A percentile compares a stretch with the other conserved stretches of the same genome.
Evolutionary conservation across 208 protist genomes (phyloP).

Genomic region (Blechomonas ayalai): DNA sequence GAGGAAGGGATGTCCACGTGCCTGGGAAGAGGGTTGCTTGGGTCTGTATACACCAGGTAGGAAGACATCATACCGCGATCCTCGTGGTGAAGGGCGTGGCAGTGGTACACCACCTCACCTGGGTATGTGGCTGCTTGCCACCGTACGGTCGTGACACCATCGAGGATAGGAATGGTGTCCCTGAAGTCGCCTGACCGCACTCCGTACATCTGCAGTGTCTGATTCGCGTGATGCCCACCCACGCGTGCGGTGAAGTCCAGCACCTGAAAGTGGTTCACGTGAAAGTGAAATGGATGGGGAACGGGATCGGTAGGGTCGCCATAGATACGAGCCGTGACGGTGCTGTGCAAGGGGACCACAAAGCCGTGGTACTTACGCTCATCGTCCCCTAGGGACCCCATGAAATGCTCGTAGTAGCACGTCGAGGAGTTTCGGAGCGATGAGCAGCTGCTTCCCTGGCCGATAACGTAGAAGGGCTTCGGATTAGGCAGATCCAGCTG

Average conservation of each 20-base stretch:
- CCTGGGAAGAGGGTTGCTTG: too few relatives aligned
- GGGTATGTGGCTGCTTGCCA: conserved; percentile 71
- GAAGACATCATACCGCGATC: conserved; percentile 84
- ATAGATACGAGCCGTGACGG: conserved; percentile 60
- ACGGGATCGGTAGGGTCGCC: conserved; percentile 57
- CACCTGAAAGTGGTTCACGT: conserved; percentile 85
- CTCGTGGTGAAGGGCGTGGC: conserved; percentile 71
- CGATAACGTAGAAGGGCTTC: conserved; percentile 59
- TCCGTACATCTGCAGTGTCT: conserved; percentile 61
- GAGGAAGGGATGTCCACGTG: too few relatives aligned
- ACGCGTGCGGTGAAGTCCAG: conserved; percentile 55
- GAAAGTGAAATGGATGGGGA: conserved; percentile 78
- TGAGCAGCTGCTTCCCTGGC: conserved; percentile 56
- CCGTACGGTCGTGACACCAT: conserved; percentile 70
- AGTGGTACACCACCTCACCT: conserved; percentile 84
- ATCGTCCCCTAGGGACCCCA: conserved; percentile 21
- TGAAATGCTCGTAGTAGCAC: conserved; percentile 65
- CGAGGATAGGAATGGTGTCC: conserved; percentile 84
- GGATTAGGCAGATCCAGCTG: conserved; percentile 28
- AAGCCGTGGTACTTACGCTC: conserved; percentile 48
- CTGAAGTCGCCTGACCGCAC: conserved; percentile 50
- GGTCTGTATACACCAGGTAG: conserved; percentile 71
- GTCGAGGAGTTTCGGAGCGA: conserved; percentile 47
- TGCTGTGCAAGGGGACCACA: conserved; percentile 43
- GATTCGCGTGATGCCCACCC: conserved; percentile 67